These are phyloP conservation scores for Salix caprea DNA, from an alignment of 345 rosid genomes.

Conservation along the genomic window DNA sequence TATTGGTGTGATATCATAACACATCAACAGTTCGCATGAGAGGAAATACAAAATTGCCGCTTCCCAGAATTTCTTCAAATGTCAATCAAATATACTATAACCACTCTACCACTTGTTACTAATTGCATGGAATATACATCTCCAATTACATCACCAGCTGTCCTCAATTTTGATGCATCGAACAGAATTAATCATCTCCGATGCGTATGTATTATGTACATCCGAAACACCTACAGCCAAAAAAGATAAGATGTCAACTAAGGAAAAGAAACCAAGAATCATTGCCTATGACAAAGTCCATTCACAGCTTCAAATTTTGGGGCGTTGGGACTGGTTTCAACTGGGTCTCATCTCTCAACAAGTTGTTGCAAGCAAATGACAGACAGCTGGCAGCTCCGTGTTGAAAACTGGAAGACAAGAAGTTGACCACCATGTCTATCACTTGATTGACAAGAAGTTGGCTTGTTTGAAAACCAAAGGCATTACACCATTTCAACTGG, in stretches of 20 bases:
- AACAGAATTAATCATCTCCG: not conserved
- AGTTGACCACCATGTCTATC: not conserved
- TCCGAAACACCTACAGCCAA: not conserved
- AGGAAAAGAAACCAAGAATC: not conserved
- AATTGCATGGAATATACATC: not conserved
- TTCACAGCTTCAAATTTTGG: not conserved
- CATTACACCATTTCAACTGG: not conserved
- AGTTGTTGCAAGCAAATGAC: not conserved
- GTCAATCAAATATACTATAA: not conserved
- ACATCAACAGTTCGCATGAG: not conserved
- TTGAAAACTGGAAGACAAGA: not conserved
- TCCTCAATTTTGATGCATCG: not conserved
- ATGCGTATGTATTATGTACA: constrained; percentile 3
- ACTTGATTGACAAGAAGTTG: not conserved
- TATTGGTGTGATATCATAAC: not conserved
- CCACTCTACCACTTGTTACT: not conserved
- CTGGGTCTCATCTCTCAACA: not conserved
- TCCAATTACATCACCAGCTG: not conserved
- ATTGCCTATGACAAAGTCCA: not conserved
- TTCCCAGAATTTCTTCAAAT: not conserved
- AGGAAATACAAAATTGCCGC: not conserved
- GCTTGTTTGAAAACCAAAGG: not conserved
- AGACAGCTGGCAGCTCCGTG: not conserved
- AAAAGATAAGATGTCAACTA: not conserved
- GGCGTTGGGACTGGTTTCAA: not conserved